Evolutionary conservation across 106 monocot species (phyloP), one percentile per base, ranked within the genome.

Genomic region (Platanthera zijinensis): DNA sequence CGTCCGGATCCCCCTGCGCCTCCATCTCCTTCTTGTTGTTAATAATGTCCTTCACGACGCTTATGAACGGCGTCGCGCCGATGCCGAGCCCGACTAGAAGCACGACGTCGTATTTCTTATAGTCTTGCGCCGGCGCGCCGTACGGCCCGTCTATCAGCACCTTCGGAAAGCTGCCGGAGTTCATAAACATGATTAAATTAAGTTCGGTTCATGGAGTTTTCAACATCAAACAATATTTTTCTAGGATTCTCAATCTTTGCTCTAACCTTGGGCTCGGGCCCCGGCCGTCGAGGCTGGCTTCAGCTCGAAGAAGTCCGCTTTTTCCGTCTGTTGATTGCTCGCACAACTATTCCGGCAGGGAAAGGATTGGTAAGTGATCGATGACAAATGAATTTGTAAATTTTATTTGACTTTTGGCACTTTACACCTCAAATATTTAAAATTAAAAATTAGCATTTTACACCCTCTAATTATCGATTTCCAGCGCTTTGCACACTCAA

Each of bases 91-190:
- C 96, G 17, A 96, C 85, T 13, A 96, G 86, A 7, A 96, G 87
- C 11, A 96, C 89, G 14, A 93, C 90, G 45, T 96, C 96, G 89
- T 96, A 96, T 19, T 90, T 80, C 88, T 90, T 81, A 86, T 96
- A 96, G 84, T 96, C 96, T 70, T 96, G 96, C 46, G 96, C 93
- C n/a, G 93, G 96, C 4, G 96, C 93, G 11, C 95, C 95, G 57
- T 96, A 96, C 0, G 95, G 95, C 2, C 95, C 95, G 48, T 96
- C 95, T 69, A 96, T 90, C 30, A 90, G 80, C 57, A 96, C 82
- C 67, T 69, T 83, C 0, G 95, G 95, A 52, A 96, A 87, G 74
- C 95, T 92, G 84, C 21, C 10, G 39, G 4, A 6, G 14, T 52
- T 11, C 7, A 56, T 51, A 4, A 57, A 8, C 18, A 21, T 17